These are phyloP conservation scores for Anthracocystis setariae DNA, from an alignment of 1,284 basidiomycete genomes.

Conservation along the genomic window DNA sequence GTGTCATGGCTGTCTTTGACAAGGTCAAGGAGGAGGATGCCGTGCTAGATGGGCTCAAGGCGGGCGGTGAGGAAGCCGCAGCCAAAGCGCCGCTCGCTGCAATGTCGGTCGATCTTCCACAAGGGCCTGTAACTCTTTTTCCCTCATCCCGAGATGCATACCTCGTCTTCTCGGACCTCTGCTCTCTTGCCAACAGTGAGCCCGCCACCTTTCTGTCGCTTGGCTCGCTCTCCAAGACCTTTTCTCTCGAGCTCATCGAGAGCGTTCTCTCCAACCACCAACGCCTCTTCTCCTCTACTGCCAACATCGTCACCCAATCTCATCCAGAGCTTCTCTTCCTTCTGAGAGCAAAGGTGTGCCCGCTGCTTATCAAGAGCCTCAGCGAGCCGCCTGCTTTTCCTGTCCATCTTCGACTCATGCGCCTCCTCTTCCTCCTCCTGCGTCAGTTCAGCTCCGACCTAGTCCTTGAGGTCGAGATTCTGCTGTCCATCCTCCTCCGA, in stretches of 20 bases:
- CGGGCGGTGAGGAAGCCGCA: conserved; percentile 61
- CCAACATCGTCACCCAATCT: conserved; percentile 64
- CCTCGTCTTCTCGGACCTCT: conserved; percentile 71
- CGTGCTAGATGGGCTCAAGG: conserved; percentile 59
- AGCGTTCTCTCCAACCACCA: conserved; percentile 96
- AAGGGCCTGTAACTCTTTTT: conserved; percentile 71
- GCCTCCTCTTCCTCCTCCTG: conserved; percentile 89
- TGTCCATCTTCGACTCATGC: conserved; percentile 85
- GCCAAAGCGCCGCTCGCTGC: conserved; percentile 60
- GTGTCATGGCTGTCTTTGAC: conserved; percentile 97
- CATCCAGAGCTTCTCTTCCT: conserved; percentile 82
- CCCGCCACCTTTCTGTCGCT: conserved; percentile 82
- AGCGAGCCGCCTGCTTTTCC: conserved; percentile 83
- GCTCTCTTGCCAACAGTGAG: conserved; percentile 71
- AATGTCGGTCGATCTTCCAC: conserved; percentile 57
- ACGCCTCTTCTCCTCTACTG: conserved; percentile 73
- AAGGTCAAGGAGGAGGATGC: conserved; percentile 84
- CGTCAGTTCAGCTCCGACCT: conserved; percentile 85
- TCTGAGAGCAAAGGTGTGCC: conserved; percentile 86
- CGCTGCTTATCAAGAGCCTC: conserved; percentile 81
- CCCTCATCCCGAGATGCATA: conserved; percentile 88
- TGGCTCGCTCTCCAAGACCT: conserved; percentile 87
- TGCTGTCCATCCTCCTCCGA: conserved; percentile 62
- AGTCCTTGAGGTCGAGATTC: conserved; percentile 64
- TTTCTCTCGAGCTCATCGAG: conserved; percentile 93